Evolutionary conservation across 2,329 filamentous ascomycete genomes (phyloP).

Genomic region (Cadophora gregata): DNA sequence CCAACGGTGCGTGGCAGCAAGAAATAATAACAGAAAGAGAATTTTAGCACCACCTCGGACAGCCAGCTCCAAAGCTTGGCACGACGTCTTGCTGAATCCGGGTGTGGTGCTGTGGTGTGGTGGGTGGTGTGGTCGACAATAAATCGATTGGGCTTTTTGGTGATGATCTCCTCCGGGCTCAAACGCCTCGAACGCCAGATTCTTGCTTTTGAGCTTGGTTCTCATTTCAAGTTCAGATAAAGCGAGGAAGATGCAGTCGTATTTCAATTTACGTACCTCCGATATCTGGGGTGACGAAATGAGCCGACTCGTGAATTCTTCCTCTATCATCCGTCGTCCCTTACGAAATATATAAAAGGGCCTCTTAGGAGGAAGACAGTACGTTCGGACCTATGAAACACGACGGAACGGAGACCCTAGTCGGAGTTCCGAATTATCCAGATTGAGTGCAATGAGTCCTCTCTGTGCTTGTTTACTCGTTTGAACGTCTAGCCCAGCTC

Average conservation of each 20-base stretch:
- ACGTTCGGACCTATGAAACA: constrained; percentile 19
- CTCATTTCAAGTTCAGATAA: not conserved
- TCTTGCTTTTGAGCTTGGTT: not conserved
- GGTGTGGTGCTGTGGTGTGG: not conserved
- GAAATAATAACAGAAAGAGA: constrained; percentile 7
- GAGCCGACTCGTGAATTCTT: too few relatives aligned
- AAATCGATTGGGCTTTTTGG: not conserved
- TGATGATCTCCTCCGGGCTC: not conserved
- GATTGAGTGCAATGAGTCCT: not conserved
- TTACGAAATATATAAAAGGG: constrained; percentile 1
- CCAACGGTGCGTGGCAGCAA: too few relatives aligned
- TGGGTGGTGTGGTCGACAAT: constrained; percentile 8
- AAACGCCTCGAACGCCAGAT: not conserved
- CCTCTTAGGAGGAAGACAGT: not conserved
- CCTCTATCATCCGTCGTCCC: not conserved
- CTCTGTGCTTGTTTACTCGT: not conserved
- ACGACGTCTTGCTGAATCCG: not conserved
- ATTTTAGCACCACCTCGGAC: not conserved
- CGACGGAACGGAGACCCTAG: not conserved
- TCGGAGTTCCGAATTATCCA: constrained; percentile 15
- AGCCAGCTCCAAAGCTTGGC: constrained; percentile 4
- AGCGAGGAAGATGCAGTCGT: not conserved
- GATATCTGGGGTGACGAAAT: not conserved
- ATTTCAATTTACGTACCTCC: constrained; percentile 15
- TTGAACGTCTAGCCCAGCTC: not conserved